Percentiles rank a stretch among this genome's conserved stretches.
Evolutionary conservation across 208 protist genomes (phyloP).

Genomic region (Acanthamoeba healyi): DNA sequence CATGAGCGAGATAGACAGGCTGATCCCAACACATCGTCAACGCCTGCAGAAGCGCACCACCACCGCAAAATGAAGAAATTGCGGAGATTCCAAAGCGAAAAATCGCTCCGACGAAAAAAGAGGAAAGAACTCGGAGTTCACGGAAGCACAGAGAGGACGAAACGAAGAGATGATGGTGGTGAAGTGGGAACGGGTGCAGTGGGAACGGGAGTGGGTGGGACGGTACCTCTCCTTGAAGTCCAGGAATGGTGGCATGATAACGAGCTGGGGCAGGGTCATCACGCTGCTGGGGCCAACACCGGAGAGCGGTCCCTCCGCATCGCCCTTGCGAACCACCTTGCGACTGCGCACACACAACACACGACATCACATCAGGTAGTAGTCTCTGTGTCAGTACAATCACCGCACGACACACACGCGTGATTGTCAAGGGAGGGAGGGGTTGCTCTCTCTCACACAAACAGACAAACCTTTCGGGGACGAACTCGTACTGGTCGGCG

Average conservation of each 20-base stretch:
- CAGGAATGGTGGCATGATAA: conserved; percentile 35
- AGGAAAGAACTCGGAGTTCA: neutral
- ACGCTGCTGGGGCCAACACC: neutral
- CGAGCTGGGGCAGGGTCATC: conserved; percentile 42
- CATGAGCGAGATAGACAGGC: too few relatives aligned
- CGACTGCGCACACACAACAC: conserved; percentile 20
- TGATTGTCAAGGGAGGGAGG: neutral
- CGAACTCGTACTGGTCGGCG: conserved; percentile 67
- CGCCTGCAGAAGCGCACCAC: too few relatives aligned
- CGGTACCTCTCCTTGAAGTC: conserved; percentile 69
- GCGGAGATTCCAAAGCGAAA: neutral
- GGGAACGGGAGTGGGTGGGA: too few relatives aligned
- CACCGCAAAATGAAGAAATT: neutral
- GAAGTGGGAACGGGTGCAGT: too few relatives aligned
- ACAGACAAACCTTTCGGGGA: conserved; percentile 64
- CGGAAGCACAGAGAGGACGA: neutral
- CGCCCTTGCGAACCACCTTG: conserved; percentile 55
- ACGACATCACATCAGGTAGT: neutral
- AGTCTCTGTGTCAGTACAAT: too few relatives aligned
- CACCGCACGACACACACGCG: neutral
- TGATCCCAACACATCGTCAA: too few relatives aligned
- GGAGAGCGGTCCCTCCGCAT: neutral
- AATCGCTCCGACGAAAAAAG: neutral
- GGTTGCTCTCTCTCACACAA: too few relatives aligned
- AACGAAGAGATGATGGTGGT: too few relatives aligned